Evolutionary conservation across 208 protist genomes (phyloP).

Genomic region (Leishmania amazonensis): DNA sequence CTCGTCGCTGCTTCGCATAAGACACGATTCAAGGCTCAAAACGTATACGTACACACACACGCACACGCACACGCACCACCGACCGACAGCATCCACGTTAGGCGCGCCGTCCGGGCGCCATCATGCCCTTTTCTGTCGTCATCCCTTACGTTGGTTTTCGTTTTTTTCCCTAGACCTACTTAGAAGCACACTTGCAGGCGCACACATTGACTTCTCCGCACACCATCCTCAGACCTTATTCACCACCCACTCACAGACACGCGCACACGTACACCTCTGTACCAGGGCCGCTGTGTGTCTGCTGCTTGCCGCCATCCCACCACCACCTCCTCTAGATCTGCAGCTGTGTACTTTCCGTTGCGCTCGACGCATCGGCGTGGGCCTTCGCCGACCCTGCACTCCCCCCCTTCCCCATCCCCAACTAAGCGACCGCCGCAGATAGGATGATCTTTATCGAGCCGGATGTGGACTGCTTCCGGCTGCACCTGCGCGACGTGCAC

Average conservation of each 20-base stretch:
- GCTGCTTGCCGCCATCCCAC: no score
- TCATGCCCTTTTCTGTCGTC: not conserved
- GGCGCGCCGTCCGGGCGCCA: no score
- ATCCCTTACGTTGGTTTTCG: not conserved
- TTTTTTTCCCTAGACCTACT: not conserved
- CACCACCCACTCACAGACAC: not conserved
- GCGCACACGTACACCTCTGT: slow-evolving; percentile 7
- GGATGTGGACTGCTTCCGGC: slow-evolving; percentile 67
- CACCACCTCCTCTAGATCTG: not conserved
- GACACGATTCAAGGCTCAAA: not conserved
- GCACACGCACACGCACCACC: no score
- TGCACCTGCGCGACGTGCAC: slow-evolving; percentile 47
- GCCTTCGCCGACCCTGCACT: no score
- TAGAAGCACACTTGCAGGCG: not conserved
- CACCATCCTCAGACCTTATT: not conserved
- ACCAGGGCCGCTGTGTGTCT: not conserved
- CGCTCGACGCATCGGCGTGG: not conserved
- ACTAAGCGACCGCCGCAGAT: not conserved
- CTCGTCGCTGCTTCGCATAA: not conserved
- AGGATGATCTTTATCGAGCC: slow-evolving; percentile 70
- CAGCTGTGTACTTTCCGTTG: not conserved
- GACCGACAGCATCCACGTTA: not conserved
- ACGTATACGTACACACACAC: no score
- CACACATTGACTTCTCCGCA: not conserved
- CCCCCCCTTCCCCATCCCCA: not conserved